phyloP scores from a whole-genome alignment of 2,329 filamentous ascomycete species.

The Coniella lustricola region DNA sequence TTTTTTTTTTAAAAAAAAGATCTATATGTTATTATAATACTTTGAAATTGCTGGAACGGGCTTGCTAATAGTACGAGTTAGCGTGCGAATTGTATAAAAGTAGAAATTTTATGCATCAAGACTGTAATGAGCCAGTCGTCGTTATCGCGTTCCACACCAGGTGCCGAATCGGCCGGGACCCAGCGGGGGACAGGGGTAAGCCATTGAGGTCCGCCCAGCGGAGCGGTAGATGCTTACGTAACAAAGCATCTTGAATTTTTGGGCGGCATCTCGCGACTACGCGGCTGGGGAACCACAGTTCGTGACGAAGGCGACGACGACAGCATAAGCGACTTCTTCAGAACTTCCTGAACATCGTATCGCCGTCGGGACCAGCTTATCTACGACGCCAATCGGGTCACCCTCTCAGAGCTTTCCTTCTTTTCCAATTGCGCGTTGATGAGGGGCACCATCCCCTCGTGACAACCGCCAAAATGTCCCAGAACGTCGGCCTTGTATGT shows the following conservation, averaged over 20 bases:
- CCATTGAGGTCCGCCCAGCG: slow-evolving; percentile 10
- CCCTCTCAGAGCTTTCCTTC: not conserved
- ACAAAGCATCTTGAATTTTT: slow-evolving; percentile 7
- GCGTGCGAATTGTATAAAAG: too few relatives aligned
- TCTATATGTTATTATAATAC: too few relatives aligned
- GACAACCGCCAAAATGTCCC: slow-evolving; percentile 57
- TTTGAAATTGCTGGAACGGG: too few relatives aligned
- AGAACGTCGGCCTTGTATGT: slow-evolving; percentile 68
- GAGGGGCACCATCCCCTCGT: slow-evolving; percentile 26
- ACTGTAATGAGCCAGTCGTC: too few relatives aligned
- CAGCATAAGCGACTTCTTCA: not conserved
- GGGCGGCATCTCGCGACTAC: slow-evolving; percentile 3
- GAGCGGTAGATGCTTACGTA: slow-evolving; percentile 17
- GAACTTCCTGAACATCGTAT: not conserved
- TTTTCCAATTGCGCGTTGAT: slow-evolving; percentile 16
- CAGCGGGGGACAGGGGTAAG: slow-evolving; percentile 7
- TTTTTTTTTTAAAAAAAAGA: too few relatives aligned
- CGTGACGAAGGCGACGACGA: not conserved
- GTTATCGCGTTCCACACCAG: too few relatives aligned
- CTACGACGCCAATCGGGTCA: not conserved
- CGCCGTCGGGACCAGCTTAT: not conserved
- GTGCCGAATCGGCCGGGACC: slow-evolving; percentile 4
- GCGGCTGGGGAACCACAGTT: not conserved
- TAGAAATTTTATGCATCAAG: too few relatives aligned
- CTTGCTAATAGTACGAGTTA: too few relatives aligned